Evolutionary conservation across 148 eudicot genomes (phyloP).

Genomic region (Arctostaphylos glauca): DNA sequence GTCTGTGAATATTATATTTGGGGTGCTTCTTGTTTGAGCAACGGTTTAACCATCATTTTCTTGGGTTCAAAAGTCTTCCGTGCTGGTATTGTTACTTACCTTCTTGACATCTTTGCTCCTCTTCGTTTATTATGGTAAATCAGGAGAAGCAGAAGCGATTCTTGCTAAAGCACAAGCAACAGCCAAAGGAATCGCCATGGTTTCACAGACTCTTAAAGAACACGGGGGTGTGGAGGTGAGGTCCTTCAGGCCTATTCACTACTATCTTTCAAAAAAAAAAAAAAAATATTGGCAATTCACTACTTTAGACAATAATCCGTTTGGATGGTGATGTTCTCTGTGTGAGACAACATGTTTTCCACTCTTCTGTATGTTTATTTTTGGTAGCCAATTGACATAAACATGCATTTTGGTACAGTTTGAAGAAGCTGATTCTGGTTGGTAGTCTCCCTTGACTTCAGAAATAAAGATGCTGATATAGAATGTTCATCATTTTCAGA

Average conservation of each 20-base stretch:
- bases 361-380: background rate
- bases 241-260: background rate
- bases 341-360: background rate
- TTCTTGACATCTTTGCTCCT: background rate
- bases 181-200: constrained; percentile 47
- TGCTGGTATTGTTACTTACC: background rate
- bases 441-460: background rate
- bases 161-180: constrained; percentile 53
- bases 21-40: background rate
- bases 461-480: background rate
- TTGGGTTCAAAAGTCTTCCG: background rate
- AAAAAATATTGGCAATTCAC: background rate
- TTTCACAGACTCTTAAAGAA: constrained; percentile 43
- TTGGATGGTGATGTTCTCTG: background rate
- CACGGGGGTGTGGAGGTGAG: constrained; percentile 66
- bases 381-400: background rate
- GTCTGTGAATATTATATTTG: background rate
- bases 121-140: constrained; percentile 12
- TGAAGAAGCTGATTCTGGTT: background rate
- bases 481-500: too few species aligned
- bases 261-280: background rate
- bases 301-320: background rate
- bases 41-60: background rate
- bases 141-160: constrained; percentile 89
- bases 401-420: background rate